These are phyloP conservation scores for Leucosporidium scottii DNA, from an alignment of 768 basidiomycete genomes.

Conservation along the genomic window DNA sequence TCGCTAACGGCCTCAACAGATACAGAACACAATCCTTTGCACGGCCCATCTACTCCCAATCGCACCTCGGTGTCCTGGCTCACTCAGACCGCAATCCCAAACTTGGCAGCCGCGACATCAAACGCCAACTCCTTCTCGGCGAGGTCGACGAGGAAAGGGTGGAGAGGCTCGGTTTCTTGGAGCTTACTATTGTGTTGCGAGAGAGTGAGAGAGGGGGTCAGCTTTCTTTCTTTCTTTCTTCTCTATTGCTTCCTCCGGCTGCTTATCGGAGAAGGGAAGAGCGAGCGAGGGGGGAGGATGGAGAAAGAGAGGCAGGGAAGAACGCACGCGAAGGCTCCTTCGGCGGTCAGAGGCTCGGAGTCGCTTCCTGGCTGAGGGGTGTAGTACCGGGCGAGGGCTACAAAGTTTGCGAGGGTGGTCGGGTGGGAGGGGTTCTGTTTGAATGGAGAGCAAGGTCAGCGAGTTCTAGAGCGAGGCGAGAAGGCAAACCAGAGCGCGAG, in stretches of 20 bases:
- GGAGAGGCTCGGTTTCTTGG: constrained; percentile 35
- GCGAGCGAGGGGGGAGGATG: not conserved
- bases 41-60: no score
- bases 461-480: no score
- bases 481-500: no score
- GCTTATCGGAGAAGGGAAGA: no score
- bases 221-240: not conserved
- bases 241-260: no score
- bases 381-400: constrained; percentile 28
- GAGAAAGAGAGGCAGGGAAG: not conserved
- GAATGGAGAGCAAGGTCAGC: no score
- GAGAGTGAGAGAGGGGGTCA: not conserved
- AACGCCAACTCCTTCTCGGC: constrained; percentile 41
- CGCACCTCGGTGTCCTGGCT: no score
- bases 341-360: constrained; percentile 8
- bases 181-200: constrained; percentile 40
- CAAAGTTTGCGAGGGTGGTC: constrained; percentile 33
- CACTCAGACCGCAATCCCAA: constrained; percentile 30
- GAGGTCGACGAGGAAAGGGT: constrained; percentile 42
- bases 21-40: no score
- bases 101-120: constrained; percentile 45
- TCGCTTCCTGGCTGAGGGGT: constrained; percentile 15
- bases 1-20: no score
- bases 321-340: constrained; percentile 22
- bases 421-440: constrained; percentile 33